Evolutionary conservation across 2,329 filamentous ascomycete genomes (phyloP), one percentile per base, ranked within the genome.

Genomic region (Fusarium praegraminearum): DNA sequence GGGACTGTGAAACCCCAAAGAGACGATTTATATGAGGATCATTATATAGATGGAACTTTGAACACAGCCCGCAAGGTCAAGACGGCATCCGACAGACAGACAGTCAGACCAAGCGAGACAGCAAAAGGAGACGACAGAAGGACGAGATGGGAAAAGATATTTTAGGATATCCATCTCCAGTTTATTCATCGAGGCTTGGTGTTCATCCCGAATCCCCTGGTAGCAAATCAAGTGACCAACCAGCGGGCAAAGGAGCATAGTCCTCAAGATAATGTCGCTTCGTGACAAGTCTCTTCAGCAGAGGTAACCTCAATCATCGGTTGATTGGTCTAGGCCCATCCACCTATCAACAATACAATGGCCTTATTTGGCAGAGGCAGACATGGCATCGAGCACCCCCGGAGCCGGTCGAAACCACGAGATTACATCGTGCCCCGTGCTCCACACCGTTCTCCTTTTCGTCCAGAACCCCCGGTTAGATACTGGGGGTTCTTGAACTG

Each of bases 381-480:
- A 32, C 45, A 63, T 57, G 40, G 58, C 49, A 56, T 53, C 43
- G 51, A 30, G 47, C 67, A 67, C 56, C 66, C 66, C 61, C 69
- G 46, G 66, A 59, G 45, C 62, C 44, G 57, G 62, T 59, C 57
- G 51, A 73, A 58, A 65, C 56, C 47, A 57, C 68, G 72, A 76
- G 74, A 76, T 76, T 76, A 53, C 71, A 67, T 63, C 52, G 56
- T 69, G 65, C 59, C 61, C 62, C 40, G 57, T 62, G 71, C 69
- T 74, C 74, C 74, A 75, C 73, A 51, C 40, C 30, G 18, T 66
- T 69, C 74, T 72, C 75, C 75, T 74, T 72, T 76, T 74, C 49
- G 57, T 43, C 61, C 51, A 47, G 43, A 45, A 65, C 50, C 45
- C 57, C 63, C 41, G 63, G 59, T 41, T 33, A 49, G 32, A 41